Conservation (phyloP, 2,329 filamentous ascomycete genomes). For the Leptographium flavum region DNA sequence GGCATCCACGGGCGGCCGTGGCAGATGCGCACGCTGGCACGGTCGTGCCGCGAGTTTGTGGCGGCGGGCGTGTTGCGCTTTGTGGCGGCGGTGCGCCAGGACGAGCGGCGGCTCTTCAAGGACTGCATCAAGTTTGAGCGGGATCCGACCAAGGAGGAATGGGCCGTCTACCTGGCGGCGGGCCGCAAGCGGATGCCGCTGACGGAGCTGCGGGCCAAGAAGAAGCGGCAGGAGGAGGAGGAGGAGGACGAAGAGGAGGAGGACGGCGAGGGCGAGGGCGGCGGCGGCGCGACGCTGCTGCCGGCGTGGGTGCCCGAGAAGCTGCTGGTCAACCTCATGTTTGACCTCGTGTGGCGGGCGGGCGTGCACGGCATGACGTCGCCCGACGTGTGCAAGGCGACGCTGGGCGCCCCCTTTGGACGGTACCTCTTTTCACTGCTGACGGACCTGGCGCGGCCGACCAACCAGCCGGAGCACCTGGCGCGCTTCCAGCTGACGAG, state of each 20-base stretch:
- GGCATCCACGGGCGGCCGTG: conserved; percentile 38
- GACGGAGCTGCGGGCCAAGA: conserved; percentile 7
- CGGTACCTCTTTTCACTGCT: conserved; percentile 21
- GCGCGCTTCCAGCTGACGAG: conserved; percentile 24
- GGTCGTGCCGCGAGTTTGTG: conserved; percentile 43
- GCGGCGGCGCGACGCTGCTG: conserved; percentile 1
- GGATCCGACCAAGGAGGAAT: conserved; percentile 41
- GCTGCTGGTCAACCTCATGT: conserved; percentile 20
- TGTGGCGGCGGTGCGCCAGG: conserved; percentile 38
- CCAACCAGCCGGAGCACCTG: conserved; percentile 25
- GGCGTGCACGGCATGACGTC: conserved; percentile 20
- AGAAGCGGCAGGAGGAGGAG: conserved; percentile 4
- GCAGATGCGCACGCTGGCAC: conserved; percentile 46
- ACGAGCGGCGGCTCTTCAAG: conserved; percentile 36
- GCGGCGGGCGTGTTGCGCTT: conserved; percentile 40
- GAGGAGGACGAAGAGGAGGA: conserved; percentile 8
- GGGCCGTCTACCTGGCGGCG: conserved; percentile 38
- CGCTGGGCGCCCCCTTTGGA: conserved; percentile 21
- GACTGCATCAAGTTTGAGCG: conserved; percentile 46
- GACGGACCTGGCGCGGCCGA: conserved; percentile 17
- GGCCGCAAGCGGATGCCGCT: conserved; percentile 21
- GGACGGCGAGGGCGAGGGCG: conserved; percentile 3
- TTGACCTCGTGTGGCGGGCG: conserved; percentile 20
- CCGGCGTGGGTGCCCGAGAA: conserved; percentile 19
- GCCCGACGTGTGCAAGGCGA: conserved; percentile 20